phyloP scores from a whole-genome alignment of 2,329 filamentous ascomycete species.

The Botrytis byssoidea region DNA sequence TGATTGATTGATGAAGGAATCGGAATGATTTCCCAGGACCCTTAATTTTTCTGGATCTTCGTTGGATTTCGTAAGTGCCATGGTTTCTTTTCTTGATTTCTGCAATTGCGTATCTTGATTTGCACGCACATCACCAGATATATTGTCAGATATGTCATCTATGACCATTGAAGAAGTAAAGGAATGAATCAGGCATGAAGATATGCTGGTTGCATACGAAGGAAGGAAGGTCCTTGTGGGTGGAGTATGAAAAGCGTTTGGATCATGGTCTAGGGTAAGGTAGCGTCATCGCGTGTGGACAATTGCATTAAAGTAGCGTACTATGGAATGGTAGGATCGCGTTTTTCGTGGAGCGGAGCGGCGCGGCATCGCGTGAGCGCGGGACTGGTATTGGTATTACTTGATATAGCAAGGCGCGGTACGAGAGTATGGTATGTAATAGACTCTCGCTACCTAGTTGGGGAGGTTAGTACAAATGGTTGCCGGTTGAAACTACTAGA shows the following conservation, averaged over 20 bases:
- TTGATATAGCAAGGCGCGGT: background rate
- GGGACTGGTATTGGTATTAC: background rate
- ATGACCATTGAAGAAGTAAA: background rate
- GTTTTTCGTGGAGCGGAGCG: constrained; percentile 6
- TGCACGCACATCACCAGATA: background rate
- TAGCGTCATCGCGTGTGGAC: constrained; percentile 5
- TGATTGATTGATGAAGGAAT: background rate
- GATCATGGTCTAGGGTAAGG: background rate
- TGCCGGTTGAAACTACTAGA: background rate
- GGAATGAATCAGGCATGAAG: background rate
- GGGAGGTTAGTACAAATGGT: background rate
- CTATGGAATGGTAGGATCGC: background rate
- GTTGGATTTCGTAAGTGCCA: background rate
- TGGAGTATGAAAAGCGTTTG: background rate
- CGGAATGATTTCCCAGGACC: constrained; percentile 2
- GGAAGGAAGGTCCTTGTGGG: constrained; percentile 5
- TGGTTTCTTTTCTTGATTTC: constrained; percentile 9
- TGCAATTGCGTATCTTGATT: background rate
- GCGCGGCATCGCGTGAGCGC: constrained; percentile 7
- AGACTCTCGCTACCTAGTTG: background rate
- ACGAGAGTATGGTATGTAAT: too few relatives aligned
- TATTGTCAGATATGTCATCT: background rate
- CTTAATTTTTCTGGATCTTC: background rate
- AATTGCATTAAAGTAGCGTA: background rate
- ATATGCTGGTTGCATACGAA: background rate